phyloP scores from a whole-genome alignment of 2,329 filamentous ascomycete genomes.

The Diplodia mutila region DNA sequence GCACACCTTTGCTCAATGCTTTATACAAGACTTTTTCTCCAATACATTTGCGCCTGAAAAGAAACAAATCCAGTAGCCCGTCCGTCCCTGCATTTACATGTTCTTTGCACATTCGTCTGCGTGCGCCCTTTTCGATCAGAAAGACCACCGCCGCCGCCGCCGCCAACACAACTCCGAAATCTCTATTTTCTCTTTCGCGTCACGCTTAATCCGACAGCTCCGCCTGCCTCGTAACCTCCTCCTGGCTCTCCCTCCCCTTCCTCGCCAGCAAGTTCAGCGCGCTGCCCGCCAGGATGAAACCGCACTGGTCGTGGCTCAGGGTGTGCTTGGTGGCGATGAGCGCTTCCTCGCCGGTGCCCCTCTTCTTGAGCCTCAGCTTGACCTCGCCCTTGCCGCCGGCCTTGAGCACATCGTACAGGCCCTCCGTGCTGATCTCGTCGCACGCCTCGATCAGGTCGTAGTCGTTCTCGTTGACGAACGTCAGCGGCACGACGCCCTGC shows the following conservation, averaged over 20 bases:
- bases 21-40: background rate
- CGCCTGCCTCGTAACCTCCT: slow-evolving; percentile 29
- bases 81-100: background rate
- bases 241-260: slow-evolving; percentile 51
- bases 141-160: background rate
- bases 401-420: slow-evolving; percentile 78
- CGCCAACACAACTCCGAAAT: background rate
- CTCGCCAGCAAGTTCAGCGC: slow-evolving; percentile 85
- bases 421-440: slow-evolving; percentile 81
- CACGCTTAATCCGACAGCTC: slow-evolving; percentile 11
- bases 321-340: slow-evolving; percentile 82
- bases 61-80: background rate
- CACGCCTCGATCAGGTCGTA: slow-evolving; percentile 83
- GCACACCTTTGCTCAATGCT: background rate
- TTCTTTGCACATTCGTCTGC: no score
- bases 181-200: background rate
- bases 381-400: slow-evolving; percentile 80
- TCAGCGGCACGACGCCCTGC: slow-evolving; percentile 93
- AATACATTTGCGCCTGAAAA: background rate
- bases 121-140: no score
- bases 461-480: slow-evolving; percentile 84
- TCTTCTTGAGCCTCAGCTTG: slow-evolving; percentile 58
- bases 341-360: slow-evolving; percentile 62
- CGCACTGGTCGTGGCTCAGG: slow-evolving; percentile 85
- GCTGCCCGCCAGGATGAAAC: slow-evolving; percentile 90